Evolutionary conservation across 2,329 filamentous ascomycete genomes (phyloP).

Genomic region (Pseudogymnoascus sp.): DNA sequence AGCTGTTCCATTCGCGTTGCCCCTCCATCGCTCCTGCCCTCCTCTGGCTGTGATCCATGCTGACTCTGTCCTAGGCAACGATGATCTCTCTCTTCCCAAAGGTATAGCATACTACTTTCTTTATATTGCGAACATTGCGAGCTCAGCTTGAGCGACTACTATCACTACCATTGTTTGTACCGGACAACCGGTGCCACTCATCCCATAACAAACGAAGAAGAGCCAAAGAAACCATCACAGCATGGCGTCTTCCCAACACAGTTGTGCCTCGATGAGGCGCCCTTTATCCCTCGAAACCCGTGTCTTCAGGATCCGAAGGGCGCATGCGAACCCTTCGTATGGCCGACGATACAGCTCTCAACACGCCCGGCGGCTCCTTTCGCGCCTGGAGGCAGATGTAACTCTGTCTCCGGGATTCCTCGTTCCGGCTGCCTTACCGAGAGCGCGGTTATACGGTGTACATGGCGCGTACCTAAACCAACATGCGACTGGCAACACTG

Average conservation of each 20-base stretch:
- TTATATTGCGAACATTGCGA: neutral
- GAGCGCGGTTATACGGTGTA: neutral
- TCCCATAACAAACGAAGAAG: neutral
- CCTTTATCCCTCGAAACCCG: neutral
- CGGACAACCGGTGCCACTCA: neutral
- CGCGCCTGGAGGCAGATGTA: neutral
- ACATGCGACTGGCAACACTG: neutral
- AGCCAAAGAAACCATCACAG: neutral
- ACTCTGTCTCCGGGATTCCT: neutral
- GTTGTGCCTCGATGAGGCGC: neutral
- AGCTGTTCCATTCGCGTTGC: neutral
- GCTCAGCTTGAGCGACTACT: neutral
- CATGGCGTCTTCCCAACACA: neutral
- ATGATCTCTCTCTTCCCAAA: constrained; percentile 59
- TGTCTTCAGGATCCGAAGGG: neutral
- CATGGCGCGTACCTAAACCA: neutral
- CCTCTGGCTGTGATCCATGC: neutral
- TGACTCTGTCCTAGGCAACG: constrained; percentile 42
- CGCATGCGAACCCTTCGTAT: neutral
- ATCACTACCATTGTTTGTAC: neutral
- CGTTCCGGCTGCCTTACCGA: neutral
- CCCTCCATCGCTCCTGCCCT: neutral
- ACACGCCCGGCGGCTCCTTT: neutral
- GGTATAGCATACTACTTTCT: constrained; percentile 34
- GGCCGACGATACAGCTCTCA: neutral